Conservation (phyloP, 2,329 filamentous ascomycete species). For the Aspergillus aculeatus region DNA sequence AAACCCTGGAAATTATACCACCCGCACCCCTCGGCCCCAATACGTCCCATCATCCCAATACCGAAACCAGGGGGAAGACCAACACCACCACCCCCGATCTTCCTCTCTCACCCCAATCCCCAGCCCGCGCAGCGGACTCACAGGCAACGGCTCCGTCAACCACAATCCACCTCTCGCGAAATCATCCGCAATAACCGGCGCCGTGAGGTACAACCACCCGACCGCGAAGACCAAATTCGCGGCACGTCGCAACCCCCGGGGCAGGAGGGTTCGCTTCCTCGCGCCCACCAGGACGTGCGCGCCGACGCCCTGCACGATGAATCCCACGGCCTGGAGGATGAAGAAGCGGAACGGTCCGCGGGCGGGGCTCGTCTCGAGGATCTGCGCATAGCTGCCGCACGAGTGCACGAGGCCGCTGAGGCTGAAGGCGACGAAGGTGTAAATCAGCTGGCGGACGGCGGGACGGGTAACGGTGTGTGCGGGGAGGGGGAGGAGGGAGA, state of each 20-base stretch:
- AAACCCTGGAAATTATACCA: constrained; percentile 23
- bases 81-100: constrained; percentile 67
- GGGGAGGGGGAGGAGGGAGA: constrained; percentile 28
- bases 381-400: constrained; percentile 65
- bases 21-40: constrained; percentile 57
- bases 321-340: constrained; percentile 64
- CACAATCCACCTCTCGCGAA: constrained; percentile 72
- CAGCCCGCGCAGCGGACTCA: constrained; percentile 67
- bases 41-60: constrained; percentile 64
- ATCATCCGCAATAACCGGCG: constrained; percentile 69
- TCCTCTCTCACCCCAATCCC: constrained; percentile 64
- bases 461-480: constrained; percentile 18
- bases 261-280: not conserved
- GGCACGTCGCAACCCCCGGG: constrained; percentile 51
- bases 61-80: constrained; percentile 55
- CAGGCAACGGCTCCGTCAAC: constrained; percentile 77
- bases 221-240: constrained; percentile 64
- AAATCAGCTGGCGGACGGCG: constrained; percentile 22
- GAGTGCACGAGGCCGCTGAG: constrained; percentile 60
- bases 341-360: constrained; percentile 66
- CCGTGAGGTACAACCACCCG: constrained; percentile 68
- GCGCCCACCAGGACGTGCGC: constrained; percentile 16
- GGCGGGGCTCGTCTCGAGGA: constrained; percentile 60
- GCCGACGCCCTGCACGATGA: constrained; percentile 55
- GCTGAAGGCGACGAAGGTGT: constrained; percentile 32